Base-by-base conservation (phyloP, 805 yeast species). In the Pichia kluyveri region DNA sequence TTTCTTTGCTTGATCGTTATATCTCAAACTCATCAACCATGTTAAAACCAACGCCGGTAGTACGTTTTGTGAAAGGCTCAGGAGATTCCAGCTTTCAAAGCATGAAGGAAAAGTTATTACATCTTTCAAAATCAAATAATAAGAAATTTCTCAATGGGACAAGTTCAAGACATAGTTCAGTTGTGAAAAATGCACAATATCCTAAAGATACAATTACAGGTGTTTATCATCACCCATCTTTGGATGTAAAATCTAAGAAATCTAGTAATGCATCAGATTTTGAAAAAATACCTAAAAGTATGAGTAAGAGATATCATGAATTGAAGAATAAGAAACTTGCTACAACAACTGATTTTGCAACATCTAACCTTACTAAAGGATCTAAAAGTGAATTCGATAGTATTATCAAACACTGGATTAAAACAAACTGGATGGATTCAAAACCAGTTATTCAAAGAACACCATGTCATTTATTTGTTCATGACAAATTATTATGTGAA, bases 391-490 rank as follows among this genome's bases (percentile, higher is more conserved):
- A 54, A 30, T 57, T 56, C 45, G 60, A 59, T 42, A 38, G 46
- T 23, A 48, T 58, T 11, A 47, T 59, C n/a, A 56, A 57, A 32
- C 59, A 58, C 36, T 58, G 61, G 61, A 54, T 51, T 17, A 47
- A 52, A 10, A 55, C 60, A 14, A 51, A 56, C 26, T 56, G 57
- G 60, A 42, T 55, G 7, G 48, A 50, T 18, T 49, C 31, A 8
- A 51, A 49, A 12, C 54, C 49, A 15, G 39, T 44, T 8, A 53
- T 52, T 31, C 54, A 49, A 38, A 40, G 43, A 8, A 50, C 42
- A 32, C 54, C 52, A 18, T 60, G 56, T 23, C 63, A 59, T 45
- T 52, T 61, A 18, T 42, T 62, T 8, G 41, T 61, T 12, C 67
- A 62, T 49, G 67, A 62, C 44, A 55, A 51, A 42, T 36, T 61